Evolutionary conservation across 1,284 basidiomycete genomes (phyloP), one percentile per base, ranked within the genome.

Genomic region (Trichosporon sp.): DNA sequence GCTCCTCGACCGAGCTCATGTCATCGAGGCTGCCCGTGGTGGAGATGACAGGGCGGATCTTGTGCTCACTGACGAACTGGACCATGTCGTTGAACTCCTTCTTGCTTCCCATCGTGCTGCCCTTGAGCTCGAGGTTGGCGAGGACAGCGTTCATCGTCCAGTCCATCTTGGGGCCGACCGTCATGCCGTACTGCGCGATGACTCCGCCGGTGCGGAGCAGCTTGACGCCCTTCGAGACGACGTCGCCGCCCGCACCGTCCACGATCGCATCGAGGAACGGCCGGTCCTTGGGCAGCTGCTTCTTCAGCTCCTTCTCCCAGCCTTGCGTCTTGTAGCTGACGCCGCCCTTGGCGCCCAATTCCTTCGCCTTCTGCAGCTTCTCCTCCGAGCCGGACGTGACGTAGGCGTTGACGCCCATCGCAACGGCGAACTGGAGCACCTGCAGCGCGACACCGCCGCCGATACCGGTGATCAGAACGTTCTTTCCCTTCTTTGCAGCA

Each of bases 251-350:
- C 16, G 73, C 73, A 19, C 73, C 73, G 59, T 74, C 73, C 40
- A 74, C 54, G 59, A 74, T 66, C 5, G 73, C 70, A 59, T 74
- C 73, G 37, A 74, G 68, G 68, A 46, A 74, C 10, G 68, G 70
- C n/a, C 73, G 43, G 68, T 71, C 68, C 67, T 66, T 67, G 54
- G 73, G 73, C 37, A 74, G 70, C 19, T 63, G 14, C 8, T 66
- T 67, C 68, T 74, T 74, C 70, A 74, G 73, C 26, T 74, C 68
- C 70, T 74, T 74, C 35, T 74, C 73, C 73, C 73, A 74, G 11
- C 63, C 40, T 5, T 61, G 67, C 6, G 56, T 68, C 65, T 71
- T 74, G 70, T 74, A 74, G 43, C 11, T 56, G 2, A 74, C 67
- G 8, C 73, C 73, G 48, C 70, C 73, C 68, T 70, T 69, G 6